Evolutionary conservation across 2,329 filamentous ascomycete genomes (phyloP), one percentile per base, ranked within the genome.

Genomic region (Alternaria rosae): DNA sequence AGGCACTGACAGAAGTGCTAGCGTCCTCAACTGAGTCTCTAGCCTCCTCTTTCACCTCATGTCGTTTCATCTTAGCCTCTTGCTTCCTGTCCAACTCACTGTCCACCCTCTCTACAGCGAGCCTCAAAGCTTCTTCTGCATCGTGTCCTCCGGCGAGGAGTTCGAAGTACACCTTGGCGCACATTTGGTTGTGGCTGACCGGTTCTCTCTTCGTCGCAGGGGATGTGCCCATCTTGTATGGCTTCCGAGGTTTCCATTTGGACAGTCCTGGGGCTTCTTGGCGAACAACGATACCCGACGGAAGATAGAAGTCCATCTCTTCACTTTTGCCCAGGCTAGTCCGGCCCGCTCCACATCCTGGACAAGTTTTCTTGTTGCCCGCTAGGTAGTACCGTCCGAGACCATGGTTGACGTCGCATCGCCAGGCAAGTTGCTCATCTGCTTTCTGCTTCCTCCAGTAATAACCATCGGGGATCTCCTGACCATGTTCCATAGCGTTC

Each of bases 381-480:
- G 73, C 69, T 17, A 73, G 64, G 43, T 76, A 76, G 55, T 76
- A 76, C 2, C 74, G 68, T 8, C 74, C 73, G 9, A 76, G 65
- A 6, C 68, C 72, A 20, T 76, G 74, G 21, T 64, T 69, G 13
- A 68, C 50, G 32, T 76, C 73, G 55, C 74, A 76, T 20, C 72
- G 67, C 72, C 72, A 76, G 5, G 73, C 71, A 32, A 47, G 42
- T 5, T 69, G 54, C 3, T 73, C 72, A 6, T 64, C 20, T 3
- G 17, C 11, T 2, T 61, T 25, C 32, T 32, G 43, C 42, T 62
- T 58, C 5, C 65, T 23, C 51, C 68, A 75, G 51, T 67, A 71
- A 5, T 61, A 60, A 12, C 65, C 47, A 1, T 61, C 32, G 2
- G 74, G 73, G 1, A 76, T 56, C 1, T 64, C 58, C 26, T 75